Evolutionary conservation across 225 moss, liverwort and hornwort species (phyloP).

Genomic region (Physcomitrellopsis africana): DNA sequence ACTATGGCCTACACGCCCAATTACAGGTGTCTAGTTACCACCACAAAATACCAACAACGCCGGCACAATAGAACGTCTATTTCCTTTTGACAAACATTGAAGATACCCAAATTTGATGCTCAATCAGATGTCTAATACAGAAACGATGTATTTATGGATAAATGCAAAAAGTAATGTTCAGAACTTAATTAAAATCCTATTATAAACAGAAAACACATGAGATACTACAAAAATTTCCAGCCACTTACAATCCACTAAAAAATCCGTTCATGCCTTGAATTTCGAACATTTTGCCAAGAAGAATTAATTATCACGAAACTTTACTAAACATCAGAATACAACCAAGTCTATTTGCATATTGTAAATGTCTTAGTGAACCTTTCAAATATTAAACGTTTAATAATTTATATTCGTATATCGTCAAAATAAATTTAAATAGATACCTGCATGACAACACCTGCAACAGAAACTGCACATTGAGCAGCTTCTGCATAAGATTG

Average conservation of each 20-base stretch:
- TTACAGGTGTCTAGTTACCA: not conserved
- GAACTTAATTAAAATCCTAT: not conserved
- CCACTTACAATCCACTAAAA: not conserved
- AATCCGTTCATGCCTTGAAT: not conserved
- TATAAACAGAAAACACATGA: not conserved
- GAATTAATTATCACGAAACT: not conserved
- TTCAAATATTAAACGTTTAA: not conserved
- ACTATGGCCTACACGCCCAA: no score
- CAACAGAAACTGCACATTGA: slow-evolving; percentile 81
- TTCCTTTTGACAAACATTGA: no score
- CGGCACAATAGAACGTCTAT: not conserved
- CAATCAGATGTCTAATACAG: not conserved
- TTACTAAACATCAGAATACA: not conserved
- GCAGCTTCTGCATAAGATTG: slow-evolving; percentile 83
- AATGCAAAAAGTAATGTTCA: not conserved
- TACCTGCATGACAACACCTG: slow-evolving; percentile 85
- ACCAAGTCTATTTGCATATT: not conserved
- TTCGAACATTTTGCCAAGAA: not conserved
- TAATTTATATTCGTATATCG: not conserved
- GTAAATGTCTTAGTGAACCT: not conserved
- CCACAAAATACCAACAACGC: not conserved
- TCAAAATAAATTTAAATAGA: not conserved
- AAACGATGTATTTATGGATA: not conserved
- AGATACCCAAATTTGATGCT: no score
- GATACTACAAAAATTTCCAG: not conserved